phyloP scores from a whole-genome alignment of 352 stramenopile genomes.

The Pythium monospermum region DNA sequence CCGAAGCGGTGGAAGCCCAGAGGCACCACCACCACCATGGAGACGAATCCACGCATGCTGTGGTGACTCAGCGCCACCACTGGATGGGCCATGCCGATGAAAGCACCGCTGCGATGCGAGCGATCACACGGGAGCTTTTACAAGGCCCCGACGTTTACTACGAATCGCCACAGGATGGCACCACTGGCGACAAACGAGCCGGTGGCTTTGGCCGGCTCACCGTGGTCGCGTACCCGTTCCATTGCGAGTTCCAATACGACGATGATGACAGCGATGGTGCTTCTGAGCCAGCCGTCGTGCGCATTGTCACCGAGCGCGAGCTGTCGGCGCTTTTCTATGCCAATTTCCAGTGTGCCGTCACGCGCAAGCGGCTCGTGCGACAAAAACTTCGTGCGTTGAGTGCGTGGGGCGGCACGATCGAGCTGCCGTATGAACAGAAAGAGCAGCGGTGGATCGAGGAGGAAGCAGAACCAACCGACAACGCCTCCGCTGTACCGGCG shows the following conservation, averaged over 20 bases:
- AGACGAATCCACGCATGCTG: background rate
- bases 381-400: conserved; percentile 32
- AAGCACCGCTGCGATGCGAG: conserved; percentile 27
- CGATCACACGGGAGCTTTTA: conserved; percentile 19
- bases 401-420: background rate
- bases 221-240: conserved; percentile 37
- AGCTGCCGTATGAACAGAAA: conserved; percentile 6
- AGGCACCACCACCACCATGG: background rate
- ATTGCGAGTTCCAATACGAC: conserved; percentile 36
- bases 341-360: conserved; percentile 32
- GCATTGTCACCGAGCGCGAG: conserved; percentile 28
- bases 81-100: conserved; percentile 31
- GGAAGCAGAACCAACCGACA: background rate
- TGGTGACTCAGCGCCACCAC: conserved; percentile 24
- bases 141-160: conserved; percentile 46
- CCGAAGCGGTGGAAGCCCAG: conserved; percentile 18
- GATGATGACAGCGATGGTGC: conserved; percentile 13
- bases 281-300: conserved; percentile 18
- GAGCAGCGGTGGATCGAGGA: background rate
- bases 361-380: conserved; percentile 22
- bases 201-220: conserved; percentile 41
- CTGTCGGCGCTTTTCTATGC: conserved; percentile 20
- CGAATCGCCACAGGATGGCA: background rate
- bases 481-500: too few species aligned
- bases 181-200: background rate